A percentile compares a stretch with the other conserved stretches of the same genome.
These are phyloP conservation scores for Mallotus repandus DNA, from an alignment of 441 rosid genomes.

Conservation along the genomic window DNA sequence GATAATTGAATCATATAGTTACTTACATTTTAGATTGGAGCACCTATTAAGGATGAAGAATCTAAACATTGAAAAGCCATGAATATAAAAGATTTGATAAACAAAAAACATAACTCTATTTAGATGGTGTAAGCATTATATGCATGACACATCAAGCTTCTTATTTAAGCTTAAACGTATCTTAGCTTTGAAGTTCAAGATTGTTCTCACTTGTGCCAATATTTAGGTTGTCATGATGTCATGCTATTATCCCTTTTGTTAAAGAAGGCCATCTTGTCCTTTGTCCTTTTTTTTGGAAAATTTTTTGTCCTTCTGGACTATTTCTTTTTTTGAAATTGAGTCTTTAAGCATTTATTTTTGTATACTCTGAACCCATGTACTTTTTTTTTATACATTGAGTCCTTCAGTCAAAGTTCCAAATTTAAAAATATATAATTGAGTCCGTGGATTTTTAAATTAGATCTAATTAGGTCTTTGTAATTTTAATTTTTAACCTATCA, in stretches of 20 bases:
- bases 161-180: background rate
- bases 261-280: background rate
- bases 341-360: too few species aligned
- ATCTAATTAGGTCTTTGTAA: too few species aligned
- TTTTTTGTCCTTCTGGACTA: background rate
- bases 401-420: too few species aligned
- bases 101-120: background rate
- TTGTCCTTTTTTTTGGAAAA: background rate
- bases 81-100: background rate
- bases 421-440: too few species aligned
- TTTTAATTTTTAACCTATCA: too few species aligned
- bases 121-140: background rate
- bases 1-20: background rate
- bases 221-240: background rate
- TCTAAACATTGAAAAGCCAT: background rate
- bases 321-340: too few species aligned
- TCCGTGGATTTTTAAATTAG: too few species aligned
- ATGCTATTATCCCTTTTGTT: background rate
- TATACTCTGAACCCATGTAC: too few species aligned
- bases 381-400: too few species aligned
- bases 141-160: background rate
- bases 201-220: background rate
- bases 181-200: background rate
- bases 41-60: background rate
- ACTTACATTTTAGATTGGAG: background rate